These are phyloP conservation scores for Calonectria henricotiae DNA, from an alignment of 2,329 filamentous ascomycete species.

Conservation along the genomic window DNA sequence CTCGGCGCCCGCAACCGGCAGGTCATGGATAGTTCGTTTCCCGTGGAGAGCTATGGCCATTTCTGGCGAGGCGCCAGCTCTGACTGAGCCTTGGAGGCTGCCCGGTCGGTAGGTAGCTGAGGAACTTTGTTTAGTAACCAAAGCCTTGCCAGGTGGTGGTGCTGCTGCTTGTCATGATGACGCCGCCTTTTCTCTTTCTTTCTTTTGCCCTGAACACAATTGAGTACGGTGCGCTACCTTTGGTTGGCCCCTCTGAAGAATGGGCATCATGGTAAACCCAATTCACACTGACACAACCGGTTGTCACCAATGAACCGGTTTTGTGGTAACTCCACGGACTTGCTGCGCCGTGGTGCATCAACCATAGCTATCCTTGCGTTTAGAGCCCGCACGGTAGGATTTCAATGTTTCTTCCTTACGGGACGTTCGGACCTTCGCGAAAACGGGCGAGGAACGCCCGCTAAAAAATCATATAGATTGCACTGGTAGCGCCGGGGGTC, in stretches of 20 bases:
- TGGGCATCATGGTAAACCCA: slow-evolving; percentile 30
- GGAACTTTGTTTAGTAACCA: slow-evolving; percentile 20
- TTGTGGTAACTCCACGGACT: slow-evolving; percentile 18
- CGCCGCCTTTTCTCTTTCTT: background rate
- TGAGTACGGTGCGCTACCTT: background rate
- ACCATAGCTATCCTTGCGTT: slow-evolving; percentile 26
- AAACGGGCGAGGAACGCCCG: slow-evolving; percentile 1
- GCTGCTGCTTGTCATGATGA: slow-evolving; percentile 31
- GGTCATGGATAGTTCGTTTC: slow-evolving; percentile 19
- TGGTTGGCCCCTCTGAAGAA: slow-evolving; percentile 21
- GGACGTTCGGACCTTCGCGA: slow-evolving; percentile 30
- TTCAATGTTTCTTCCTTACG: slow-evolving; percentile 24
- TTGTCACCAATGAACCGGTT: slow-evolving; percentile 10
- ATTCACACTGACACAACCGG: slow-evolving; percentile 14
- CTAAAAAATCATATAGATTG: slow-evolving; percentile 21
- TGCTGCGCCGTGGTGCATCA: slow-evolving; percentile 13
- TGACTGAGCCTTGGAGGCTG: slow-evolving; percentile 23
- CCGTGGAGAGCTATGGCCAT: slow-evolving; percentile 18
- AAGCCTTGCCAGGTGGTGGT: background rate
- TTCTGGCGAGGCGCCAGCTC: slow-evolving; percentile 13
- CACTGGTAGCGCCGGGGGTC: slow-evolving; percentile 20
- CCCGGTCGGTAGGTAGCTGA: slow-evolving; percentile 6
- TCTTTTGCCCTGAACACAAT: background rate
- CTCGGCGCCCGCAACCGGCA: slow-evolving; percentile 42
- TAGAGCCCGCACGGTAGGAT: slow-evolving; percentile 1